A percentile compares a stretch with the other conserved stretches of the same genome.
Conservation (phyloP, 306 rosid species). For the Rosa rugosa region DNA sequence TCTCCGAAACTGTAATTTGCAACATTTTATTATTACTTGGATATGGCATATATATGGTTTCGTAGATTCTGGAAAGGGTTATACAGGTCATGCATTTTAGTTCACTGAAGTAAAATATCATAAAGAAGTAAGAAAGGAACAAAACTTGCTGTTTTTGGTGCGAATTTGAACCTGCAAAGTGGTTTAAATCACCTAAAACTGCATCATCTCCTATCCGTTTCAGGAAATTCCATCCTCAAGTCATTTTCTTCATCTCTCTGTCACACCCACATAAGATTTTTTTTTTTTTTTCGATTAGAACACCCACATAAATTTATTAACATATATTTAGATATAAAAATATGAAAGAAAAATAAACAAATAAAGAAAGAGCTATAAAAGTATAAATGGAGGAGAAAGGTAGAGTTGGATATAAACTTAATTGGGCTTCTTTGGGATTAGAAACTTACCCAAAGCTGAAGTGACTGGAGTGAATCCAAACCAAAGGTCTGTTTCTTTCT, state of each 20-base stretch:
- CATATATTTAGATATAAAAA: neutral
- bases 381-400: slow-evolving; percentile 45
- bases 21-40: neutral
- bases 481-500: slow-evolving; percentile 41
- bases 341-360: slow-evolving; percentile 31
- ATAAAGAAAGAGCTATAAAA: slow-evolving; percentile 59
- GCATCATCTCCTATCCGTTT: slow-evolving; percentile 37
- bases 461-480: slow-evolving; percentile 42
- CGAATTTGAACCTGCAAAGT: slow-evolving; percentile 52
- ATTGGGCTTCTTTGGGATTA: slow-evolving; percentile 62
- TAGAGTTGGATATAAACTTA: slow-evolving; percentile 32
- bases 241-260: slow-evolving; percentile 25
- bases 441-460: slow-evolving; percentile 63
- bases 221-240: slow-evolving; percentile 36
- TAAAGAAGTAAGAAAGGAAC: slow-evolving; percentile 14
- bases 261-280: neutral
- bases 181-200: slow-evolving; percentile 48
- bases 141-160: slow-evolving; percentile 45
- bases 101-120: neutral
- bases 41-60: neutral
- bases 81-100: neutral
- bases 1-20: slow-evolving; percentile 5
- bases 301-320: neutral
- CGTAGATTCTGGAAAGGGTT: slow-evolving; percentile 30
- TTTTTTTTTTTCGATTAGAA: no score